Evolutionary conservation across 169 alveolate genomes (phyloP).

Genomic region (Theileria annulata): DNA sequence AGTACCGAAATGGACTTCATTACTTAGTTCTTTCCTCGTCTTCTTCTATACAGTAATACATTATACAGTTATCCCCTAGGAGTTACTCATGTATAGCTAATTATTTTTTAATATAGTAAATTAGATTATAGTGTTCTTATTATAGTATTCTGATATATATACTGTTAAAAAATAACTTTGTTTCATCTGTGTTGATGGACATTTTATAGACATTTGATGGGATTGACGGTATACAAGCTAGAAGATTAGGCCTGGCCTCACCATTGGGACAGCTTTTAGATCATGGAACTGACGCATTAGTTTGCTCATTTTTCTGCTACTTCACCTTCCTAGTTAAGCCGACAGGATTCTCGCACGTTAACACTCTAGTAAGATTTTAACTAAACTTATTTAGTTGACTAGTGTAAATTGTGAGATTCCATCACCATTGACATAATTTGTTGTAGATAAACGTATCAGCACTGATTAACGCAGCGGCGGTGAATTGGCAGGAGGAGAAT

Average conservation of each 20-base stretch:
- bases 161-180: background rate
- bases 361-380: slow-evolving; percentile 10
- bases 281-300: slow-evolving; percentile 64
- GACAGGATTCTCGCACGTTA: slow-evolving; percentile 25
- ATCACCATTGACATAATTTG: background rate
- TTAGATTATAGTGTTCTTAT: background rate
- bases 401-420: background rate
- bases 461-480: slow-evolving; percentile 30
- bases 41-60: slow-evolving; percentile 46
- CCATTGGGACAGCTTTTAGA: slow-evolving; percentile 68
- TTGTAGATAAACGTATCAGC: background rate
- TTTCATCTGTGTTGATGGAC: background rate
- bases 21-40: slow-evolving; percentile 6
- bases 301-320: slow-evolving; percentile 51
- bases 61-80: no score
- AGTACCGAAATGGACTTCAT: slow-evolving; percentile 43
- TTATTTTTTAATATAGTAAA: background rate
- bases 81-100: background rate
- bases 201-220: slow-evolving; percentile 61
- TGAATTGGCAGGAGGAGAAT: slow-evolving; percentile 55
- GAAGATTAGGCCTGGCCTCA: slow-evolving; percentile 50
- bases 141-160: background rate
- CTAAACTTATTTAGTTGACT: no score
- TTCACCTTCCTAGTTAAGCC: slow-evolving; percentile 41
- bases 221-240: slow-evolving; percentile 63